Percentiles rank a stretch among this genome's conserved stretches.
These are phyloP conservation scores for Nelumbo lutea DNA, from an alignment of 164 flowering plant genomes.

Conservation along the genomic window DNA sequence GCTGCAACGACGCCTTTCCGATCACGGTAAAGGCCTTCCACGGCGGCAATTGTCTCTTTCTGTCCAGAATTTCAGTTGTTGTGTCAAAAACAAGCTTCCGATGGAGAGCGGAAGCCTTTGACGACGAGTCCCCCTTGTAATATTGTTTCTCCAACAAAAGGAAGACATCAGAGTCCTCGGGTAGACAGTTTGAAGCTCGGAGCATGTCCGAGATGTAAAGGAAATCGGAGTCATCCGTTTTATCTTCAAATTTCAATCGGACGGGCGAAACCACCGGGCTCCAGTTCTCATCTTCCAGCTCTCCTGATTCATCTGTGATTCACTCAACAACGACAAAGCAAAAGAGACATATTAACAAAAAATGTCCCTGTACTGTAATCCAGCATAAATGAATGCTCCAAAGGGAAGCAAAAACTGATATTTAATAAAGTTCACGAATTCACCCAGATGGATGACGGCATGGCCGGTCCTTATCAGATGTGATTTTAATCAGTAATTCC, in stretches of 20 bases:
- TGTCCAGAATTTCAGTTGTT: slow-evolving; percentile 48
- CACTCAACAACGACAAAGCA: not conserved
- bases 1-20: slow-evolving; percentile 19
- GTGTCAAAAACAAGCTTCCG: slow-evolving; percentile 70
- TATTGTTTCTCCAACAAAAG: slow-evolving; percentile 61
- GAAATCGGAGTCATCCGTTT: slow-evolving; percentile 44
- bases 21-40: slow-evolving; percentile 42
- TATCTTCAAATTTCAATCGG: slow-evolving; percentile 20
- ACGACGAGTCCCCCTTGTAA: slow-evolving; percentile 38
- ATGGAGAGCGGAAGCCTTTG: slow-evolving; percentile 40
- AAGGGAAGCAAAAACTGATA: too few species aligned
- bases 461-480: too few species aligned
- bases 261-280: slow-evolving; percentile 19
- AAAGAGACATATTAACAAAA: too few species aligned
- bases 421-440: too few species aligned
- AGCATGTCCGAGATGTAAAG: slow-evolving; percentile 65
- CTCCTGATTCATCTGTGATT: slow-evolving; percentile 28
- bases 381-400: too few species aligned
- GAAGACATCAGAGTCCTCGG: slow-evolving; percentile 52
- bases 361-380: too few species aligned
- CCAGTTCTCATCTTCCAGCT: slow-evolving; percentile 20
- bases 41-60: slow-evolving; percentile 46
- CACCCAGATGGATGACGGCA: too few species aligned
- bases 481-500: too few species aligned
- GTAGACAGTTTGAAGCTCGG: slow-evolving; percentile 38